Base-by-base conservation (phyloP, 2,329 filamentous ascomycete genomes). In the Berkeleyomyces basicola region DNA sequence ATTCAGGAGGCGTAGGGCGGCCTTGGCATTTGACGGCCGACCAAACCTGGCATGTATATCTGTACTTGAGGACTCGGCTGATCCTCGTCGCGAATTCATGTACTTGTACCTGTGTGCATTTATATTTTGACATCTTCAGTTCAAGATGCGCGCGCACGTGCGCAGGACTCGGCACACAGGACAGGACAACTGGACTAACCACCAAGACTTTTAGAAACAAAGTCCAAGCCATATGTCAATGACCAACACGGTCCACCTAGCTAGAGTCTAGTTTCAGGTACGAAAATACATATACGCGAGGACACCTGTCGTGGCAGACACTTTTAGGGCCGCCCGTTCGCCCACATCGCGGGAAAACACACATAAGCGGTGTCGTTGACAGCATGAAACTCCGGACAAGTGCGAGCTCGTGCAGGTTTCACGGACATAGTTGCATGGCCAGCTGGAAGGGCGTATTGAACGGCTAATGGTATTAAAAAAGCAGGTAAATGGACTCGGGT, bases 1-100 rank as follows among this genome's bases (percentile, higher is more conserved):
- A 46, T 46, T 40, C 43, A 59, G 58, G 58, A 10, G 58, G 36
- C 58, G 23, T 59, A 47, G 57, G 58, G 43, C 58, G 43, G 58
- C 11, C 58, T 59, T 59, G 58, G 58, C 43, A 55, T 55, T 55
- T 55, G 51, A 55, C 14, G 51, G 36, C 51, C 11, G 51, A 39
- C 31, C 16, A 39, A 55, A 33, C 51, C 37, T 55, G 51, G 51
- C 33, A 37, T 39, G 7, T 6, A 23, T 47, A 23, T 16, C 23
- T n/a, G 14, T 37, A 33, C 14, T 23, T 14, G 23, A 55, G 51
- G 36, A 53, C 5, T n/a, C 33, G 49, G 23, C 11, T 37, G 4
- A 14, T 53, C 42, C 1, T 43, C 9, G 49, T 10, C 11, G 3
- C 37, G 51, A 7, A 55, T 14, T 14, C 4, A 55, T 39, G 33